A percentile compares a stretch with the other conserved stretches of the same genome.
Conservation (phyloP, 2,329 filamentous ascomycete species). For the Colletotrichum coccodes region DNA sequence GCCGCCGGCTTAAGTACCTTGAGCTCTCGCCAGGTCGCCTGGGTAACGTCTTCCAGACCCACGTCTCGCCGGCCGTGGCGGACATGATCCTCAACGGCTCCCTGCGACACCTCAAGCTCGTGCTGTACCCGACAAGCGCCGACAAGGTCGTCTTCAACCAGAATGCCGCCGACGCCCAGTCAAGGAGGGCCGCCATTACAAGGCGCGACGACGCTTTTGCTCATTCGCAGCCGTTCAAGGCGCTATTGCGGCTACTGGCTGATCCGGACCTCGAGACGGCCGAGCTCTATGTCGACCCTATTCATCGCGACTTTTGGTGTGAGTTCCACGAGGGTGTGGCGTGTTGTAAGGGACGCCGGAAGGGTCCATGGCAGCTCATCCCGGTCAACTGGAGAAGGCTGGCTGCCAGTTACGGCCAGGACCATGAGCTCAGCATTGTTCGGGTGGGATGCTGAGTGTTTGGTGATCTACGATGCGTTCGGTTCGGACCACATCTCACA, state of each 20-base stretch:
- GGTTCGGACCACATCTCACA: no score
- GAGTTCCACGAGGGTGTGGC: slow-evolving; percentile 47
- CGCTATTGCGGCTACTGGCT: slow-evolving; percentile 52
- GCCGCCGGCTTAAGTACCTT: slow-evolving; percentile 34
- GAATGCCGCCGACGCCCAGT: slow-evolving; percentile 25
- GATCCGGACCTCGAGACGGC: slow-evolving; percentile 56
- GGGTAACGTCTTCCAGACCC: slow-evolving; percentile 32
- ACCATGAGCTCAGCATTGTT: slow-evolving; percentile 33
- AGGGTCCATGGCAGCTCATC: slow-evolving; percentile 34
- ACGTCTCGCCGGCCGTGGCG: slow-evolving; percentile 35
- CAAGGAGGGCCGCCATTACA: slow-evolving; percentile 14
- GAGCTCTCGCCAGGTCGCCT: slow-evolving; percentile 36
- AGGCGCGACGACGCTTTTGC: slow-evolving; percentile 28
- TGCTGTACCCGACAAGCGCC: slow-evolving; percentile 29
- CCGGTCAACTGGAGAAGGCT: slow-evolving; percentile 46
- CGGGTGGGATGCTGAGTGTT: slow-evolving; percentile 18
- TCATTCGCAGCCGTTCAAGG: slow-evolving; percentile 33
- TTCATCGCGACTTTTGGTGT: slow-evolving; percentile 52
- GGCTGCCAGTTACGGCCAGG: slow-evolving; percentile 36
- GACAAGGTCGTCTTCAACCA: slow-evolving; percentile 12
- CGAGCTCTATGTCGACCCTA: slow-evolving; percentile 47
- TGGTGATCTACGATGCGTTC: not conserved
- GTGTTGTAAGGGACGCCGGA: slow-evolving; percentile 21
- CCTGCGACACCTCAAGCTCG: slow-evolving; percentile 37
- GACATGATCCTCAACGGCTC: slow-evolving; percentile 40